Evolutionary conservation across 495 filamentous ascomycete species (phyloP).

Genomic region (Talaromyces thailandensis): DNA sequence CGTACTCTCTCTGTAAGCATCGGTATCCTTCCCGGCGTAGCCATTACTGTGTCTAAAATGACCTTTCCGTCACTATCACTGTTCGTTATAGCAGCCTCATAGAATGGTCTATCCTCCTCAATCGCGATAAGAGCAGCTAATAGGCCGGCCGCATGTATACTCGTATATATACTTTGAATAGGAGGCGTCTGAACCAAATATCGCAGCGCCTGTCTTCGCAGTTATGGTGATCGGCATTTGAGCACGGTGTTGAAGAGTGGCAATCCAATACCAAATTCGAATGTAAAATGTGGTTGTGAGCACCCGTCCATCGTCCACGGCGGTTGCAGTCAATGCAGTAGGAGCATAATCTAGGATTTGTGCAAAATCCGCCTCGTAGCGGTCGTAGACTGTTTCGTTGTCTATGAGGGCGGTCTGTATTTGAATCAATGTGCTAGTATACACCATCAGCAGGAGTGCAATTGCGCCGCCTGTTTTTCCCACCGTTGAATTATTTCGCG

Average conservation of each 20-base stretch:
- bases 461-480: neutral
- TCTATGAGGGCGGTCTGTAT: neutral
- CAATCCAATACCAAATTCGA: neutral
- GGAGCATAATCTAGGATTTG: neutral
- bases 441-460: neutral
- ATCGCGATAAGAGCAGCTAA: neutral
- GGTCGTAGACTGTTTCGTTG: neutral
- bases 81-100: neutral
- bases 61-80: neutral
- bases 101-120: neutral
- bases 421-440: neutral
- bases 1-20: neutral
- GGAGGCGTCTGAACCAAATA: neutral
- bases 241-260: neutral
- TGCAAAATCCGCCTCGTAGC: neutral
- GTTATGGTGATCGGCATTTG: neutral
- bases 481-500: neutral
- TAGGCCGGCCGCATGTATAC: neutral
- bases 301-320: neutral
- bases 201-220: neutral
- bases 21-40: neutral
- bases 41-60: neutral
- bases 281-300: neutral
- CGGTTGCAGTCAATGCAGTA: neutral
- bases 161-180: neutral